These are phyloP conservation scores for Rhodotorula sp. DNA, from an alignment of 1,284 basidiomycete species.

Conservation along the genomic window DNA sequence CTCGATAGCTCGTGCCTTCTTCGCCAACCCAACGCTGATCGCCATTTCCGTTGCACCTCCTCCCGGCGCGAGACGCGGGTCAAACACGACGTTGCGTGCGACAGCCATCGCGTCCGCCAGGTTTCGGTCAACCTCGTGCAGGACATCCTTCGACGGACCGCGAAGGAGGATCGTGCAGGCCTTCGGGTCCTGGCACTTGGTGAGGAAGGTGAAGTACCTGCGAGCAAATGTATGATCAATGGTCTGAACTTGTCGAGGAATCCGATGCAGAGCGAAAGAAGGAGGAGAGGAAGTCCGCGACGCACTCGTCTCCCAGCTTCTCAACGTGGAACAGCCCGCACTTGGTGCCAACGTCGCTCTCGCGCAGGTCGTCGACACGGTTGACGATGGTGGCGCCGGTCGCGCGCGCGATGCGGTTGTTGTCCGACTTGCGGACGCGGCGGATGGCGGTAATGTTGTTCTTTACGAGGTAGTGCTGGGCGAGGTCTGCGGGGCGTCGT, in stretches of 20 bases:
- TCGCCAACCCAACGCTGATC: constrained; percentile 82
- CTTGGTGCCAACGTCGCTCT: constrained; percentile 83
- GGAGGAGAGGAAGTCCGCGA: constrained; percentile 25
- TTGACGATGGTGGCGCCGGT: constrained; percentile 97
- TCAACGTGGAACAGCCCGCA: constrained; percentile 96
- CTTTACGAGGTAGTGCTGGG: constrained; percentile 88
- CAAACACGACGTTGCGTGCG: constrained; percentile 94
- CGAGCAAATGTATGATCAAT: not conserved
- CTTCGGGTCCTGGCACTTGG: constrained; percentile 87
- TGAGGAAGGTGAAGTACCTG: constrained; percentile 89
- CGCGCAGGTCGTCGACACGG: constrained; percentile 89
- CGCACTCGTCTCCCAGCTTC: constrained; percentile 94
- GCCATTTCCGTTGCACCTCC: constrained; percentile 99
- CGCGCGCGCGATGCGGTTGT: constrained; percentile 95
- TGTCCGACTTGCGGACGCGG: constrained; percentile 95
- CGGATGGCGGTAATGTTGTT: constrained; percentile 88
- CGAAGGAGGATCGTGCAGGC: constrained; percentile 98
- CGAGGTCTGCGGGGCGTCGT: constrained; percentile 63
- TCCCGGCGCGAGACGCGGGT: constrained; percentile 85
- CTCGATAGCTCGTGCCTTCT: constrained; percentile 71
- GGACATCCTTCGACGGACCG: constrained; percentile 94
- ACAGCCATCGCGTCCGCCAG: constrained; percentile 97
- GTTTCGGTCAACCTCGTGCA: constrained; percentile 97
- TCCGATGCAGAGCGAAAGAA: not conserved
- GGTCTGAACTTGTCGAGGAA: not conserved